These are phyloP conservation scores for Ormosia emarginata DNA, from an alignment of 306 rosid genomes.

Conservation along the genomic window DNA sequence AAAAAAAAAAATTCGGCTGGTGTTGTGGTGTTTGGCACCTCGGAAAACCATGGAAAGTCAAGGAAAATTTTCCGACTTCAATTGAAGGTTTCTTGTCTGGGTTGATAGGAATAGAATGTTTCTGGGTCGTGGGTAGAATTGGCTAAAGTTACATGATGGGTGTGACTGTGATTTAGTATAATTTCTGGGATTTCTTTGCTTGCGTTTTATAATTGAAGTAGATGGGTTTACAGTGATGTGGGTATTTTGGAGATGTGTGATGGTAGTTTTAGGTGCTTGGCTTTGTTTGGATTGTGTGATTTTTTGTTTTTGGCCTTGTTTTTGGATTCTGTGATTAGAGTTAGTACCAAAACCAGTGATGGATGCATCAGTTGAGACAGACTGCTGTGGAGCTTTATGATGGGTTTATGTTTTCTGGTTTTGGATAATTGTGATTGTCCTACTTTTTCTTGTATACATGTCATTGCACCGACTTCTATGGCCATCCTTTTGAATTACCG, in stretches of 20 bases:
- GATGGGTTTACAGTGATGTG: background rate
- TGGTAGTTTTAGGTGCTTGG: constrained; percentile 3
- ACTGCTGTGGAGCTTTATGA: background rate
- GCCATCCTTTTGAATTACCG: background rate
- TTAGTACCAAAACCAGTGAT: background rate
- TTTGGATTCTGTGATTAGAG: background rate
- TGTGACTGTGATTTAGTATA: background rate
- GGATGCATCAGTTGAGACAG: constrained; percentile 6
- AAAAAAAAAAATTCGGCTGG: background rate
- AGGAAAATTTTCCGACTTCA: background rate
- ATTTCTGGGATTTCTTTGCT: background rate
- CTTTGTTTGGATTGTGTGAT: background rate
- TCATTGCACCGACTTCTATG: background rate
- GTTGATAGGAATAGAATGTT: background rate
- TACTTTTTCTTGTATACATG: background rate
- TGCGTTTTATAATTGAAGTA: background rate
- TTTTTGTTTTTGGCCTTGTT: background rate
- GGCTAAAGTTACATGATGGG: background rate
- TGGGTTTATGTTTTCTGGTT: background rate
- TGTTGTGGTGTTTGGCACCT: constrained; percentile 5
- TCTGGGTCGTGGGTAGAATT: background rate
- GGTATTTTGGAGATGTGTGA: background rate
- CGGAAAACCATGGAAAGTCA: background rate
- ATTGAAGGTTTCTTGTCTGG: background rate
- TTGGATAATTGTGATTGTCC: background rate